Conservation (phyloP, 768 basidiomycete species). For the Hericium alpestre region DNA sequence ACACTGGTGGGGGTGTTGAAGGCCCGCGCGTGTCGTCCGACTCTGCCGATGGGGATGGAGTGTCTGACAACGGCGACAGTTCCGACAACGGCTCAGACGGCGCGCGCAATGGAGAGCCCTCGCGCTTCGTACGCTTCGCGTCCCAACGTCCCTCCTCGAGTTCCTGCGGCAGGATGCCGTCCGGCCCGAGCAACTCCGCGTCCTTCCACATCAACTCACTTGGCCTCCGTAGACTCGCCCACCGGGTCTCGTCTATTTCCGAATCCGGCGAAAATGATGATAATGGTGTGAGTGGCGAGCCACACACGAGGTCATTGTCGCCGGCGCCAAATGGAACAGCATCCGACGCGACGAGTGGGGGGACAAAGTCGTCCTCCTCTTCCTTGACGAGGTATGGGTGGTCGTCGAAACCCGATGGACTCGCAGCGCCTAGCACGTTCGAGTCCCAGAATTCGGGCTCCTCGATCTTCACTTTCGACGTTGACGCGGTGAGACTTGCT, state of each 20-base stretch:
- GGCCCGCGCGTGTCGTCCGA: background rate
- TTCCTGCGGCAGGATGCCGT: slow-evolving; percentile 32
- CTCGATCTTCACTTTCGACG: slow-evolving; percentile 32
- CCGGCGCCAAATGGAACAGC: background rate
- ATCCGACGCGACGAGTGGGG: slow-evolving; percentile 5
- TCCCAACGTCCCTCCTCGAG: slow-evolving; percentile 29
- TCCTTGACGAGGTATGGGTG: slow-evolving; percentile 16
- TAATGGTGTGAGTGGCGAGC: slow-evolving; percentile 5
- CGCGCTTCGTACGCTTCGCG: background rate
- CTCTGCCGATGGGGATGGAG: background rate
- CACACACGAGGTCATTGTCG: background rate
- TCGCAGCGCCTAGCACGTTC: slow-evolving; percentile 22
- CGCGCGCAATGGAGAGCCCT: background rate
- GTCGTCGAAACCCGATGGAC: slow-evolving; percentile 22
- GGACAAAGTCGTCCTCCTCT: slow-evolving; percentile 18
- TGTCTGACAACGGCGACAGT: background rate
- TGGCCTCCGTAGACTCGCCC: slow-evolving; percentile 7
- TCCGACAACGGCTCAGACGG: background rate
- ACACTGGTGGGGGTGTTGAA: background rate
- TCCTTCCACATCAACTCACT: slow-evolving; percentile 30
- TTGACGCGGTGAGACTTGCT: slow-evolving; percentile 5
- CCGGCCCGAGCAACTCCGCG: slow-evolving; percentile 35
- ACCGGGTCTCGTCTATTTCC: background rate
- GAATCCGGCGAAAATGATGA: slow-evolving; percentile 3
- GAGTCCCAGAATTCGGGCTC: slow-evolving; percentile 35